Evolutionary conservation across 768 basidiomycete species (phyloP), one percentile per base, ranked within the genome.

Genomic region (Tubosaeta brunneosetosa): DNA sequence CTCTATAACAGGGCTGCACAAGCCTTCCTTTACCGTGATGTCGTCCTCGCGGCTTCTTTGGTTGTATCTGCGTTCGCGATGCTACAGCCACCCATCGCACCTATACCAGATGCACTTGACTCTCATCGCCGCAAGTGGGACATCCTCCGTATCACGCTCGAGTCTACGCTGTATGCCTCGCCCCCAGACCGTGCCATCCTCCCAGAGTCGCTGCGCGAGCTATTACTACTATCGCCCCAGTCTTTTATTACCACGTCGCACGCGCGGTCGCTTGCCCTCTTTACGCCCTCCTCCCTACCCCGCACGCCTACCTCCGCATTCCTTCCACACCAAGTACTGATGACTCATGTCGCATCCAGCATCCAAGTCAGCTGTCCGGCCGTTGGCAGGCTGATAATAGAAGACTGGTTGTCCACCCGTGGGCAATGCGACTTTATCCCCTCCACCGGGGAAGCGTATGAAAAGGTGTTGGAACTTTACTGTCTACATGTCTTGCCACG

Each of bases 101-200:
- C 60, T 6, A 50, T 50, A 0, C 57, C 61, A 38, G 83, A 83
- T 53, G 44, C 60, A 3, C 73, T 82, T 4, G 73, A 77, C 50
- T 70, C 77, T 19, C 72, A 75, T 44, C 81, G 90, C 16, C 76
- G 84, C 51, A 91, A 91, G 72, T 93, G 91, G 91, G 90, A 93
- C 61, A 82, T 93, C 51, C 82, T 93, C 7, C 79, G 91, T 25
- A 85, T 93, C 56, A 92, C 89, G 0, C 77, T 91, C 50, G 89
- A 92, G 64, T 81, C 84, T 1, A 88, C 85, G 1, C 69, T 88
- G 26, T 89, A 86, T 61, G 66, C 80, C 13, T 77, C 85, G 3
- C 73, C 73, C 1, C 78, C 82, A 17, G 65, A 69, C 47, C 57
- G 57, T 27, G n/a, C 49, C 5, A 44, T 55, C 17, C 66, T 87